Evolutionary conservation across 2,329 filamentous ascomycete genomes (phyloP).

Genomic region (Penicillium brasilianum): DNA sequence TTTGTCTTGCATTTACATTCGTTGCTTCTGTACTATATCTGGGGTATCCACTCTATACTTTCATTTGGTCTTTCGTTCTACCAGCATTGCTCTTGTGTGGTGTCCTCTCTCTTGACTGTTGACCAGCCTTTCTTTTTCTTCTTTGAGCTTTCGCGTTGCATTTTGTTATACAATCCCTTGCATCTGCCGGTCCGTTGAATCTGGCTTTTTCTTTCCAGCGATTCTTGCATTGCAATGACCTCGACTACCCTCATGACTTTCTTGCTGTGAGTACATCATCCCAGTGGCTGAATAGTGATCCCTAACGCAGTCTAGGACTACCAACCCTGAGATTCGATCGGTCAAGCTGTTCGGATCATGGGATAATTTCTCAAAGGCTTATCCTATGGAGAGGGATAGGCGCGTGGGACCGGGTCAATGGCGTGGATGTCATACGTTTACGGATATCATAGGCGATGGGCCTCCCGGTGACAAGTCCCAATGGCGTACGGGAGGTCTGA

Average conservation of each 20-base stretch:
- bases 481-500: constrained; percentile 77
- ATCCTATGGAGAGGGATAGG: constrained; percentile 79
- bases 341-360: constrained; percentile 89
- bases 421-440: constrained; percentile 86
- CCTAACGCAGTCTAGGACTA: constrained; percentile 35
- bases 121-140: background rate
- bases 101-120: constrained; percentile 14
- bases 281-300: background rate
- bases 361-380: constrained; percentile 86
- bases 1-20: constrained; percentile 23
- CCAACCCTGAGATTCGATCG: constrained; percentile 54
- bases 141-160: background rate
- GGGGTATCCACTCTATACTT: constrained; percentile 6
- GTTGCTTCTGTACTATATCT: constrained; percentile 27
- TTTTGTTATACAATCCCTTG: constrained; percentile 9
- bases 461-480: constrained; percentile 57
- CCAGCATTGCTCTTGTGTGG: constrained; percentile 13
- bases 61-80: constrained; percentile 15
- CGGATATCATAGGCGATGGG: constrained; percentile 83
- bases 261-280: constrained; percentile 36
- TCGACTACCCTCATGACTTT: constrained; percentile 46
- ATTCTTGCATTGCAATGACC: constrained; percentile 33
- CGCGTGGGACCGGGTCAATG: constrained; percentile 77
- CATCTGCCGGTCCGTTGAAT: constrained; percentile 11
- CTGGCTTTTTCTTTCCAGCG: constrained; percentile 15